phyloP scores from a whole-genome alignment of 2,329 filamentous ascomycete species.

The Gnomoniopsis sp. region DNA sequence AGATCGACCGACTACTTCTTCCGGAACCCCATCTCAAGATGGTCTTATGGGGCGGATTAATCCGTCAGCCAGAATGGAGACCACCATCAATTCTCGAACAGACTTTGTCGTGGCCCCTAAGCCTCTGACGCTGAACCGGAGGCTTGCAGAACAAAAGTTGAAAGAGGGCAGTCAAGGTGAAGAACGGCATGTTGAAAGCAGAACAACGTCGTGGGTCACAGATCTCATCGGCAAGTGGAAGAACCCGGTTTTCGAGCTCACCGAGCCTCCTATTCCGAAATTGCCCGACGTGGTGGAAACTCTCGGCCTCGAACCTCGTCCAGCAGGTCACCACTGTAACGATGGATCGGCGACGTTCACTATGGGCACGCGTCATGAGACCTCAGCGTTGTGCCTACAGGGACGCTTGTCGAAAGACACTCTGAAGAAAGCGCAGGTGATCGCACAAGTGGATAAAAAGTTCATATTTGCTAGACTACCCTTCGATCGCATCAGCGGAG shows the following conservation, averaged over 20 bases:
- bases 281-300: constrained; percentile 31
- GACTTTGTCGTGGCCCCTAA: constrained; percentile 38
- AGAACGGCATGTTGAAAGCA: constrained; percentile 22
- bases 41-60: constrained; percentile 55
- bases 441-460: constrained; percentile 85
- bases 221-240: constrained; percentile 63
- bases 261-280: constrained; percentile 43
- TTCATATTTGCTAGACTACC: constrained; percentile 72
- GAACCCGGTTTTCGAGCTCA: constrained; percentile 68
- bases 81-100: constrained; percentile 52
- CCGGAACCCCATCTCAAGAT: constrained; percentile 23
- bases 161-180: neutral
- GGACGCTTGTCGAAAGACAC: constrained; percentile 59
- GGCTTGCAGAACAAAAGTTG: constrained; percentile 6
- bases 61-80: constrained; percentile 51
- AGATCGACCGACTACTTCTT: neutral
- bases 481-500: constrained; percentile 15
- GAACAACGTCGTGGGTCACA: constrained; percentile 51
- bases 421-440: constrained; percentile 59
- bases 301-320: constrained; percentile 22
- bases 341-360: constrained; percentile 4
- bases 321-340: constrained; percentile 4
- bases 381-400: constrained; percentile 25
- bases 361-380: constrained; percentile 15
- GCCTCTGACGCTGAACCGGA: constrained; percentile 6